A percentile compares a stretch with the other conserved stretches of the same genome.
Evolutionary conservation across 305 asterid species (phyloP).

Genomic region (Solanum hybrid): DNA sequence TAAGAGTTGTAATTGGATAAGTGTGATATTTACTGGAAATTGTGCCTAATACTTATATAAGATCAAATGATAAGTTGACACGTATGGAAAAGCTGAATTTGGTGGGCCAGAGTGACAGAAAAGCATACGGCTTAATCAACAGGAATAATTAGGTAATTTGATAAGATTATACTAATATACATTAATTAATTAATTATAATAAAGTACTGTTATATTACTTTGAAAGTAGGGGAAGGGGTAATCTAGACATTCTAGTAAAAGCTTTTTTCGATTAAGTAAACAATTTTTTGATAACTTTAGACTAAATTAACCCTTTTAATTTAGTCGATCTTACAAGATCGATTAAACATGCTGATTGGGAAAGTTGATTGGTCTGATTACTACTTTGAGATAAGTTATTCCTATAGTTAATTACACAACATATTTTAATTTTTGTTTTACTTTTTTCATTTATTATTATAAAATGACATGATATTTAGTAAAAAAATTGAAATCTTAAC

Average conservation of each 20-base stretch:
- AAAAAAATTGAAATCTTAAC: background rate
- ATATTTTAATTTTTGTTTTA: no score
- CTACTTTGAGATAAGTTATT: no score
- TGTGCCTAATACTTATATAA: background rate
- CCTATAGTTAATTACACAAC: no score
- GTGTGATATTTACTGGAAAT: background rate
- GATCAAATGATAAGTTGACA: background rate
- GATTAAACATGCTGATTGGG: no score
- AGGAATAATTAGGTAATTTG: background rate
- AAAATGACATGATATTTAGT: no score
- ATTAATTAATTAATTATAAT: background rate
- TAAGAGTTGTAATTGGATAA: no score
- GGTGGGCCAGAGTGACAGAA: background rate
- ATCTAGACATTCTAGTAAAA: no score
- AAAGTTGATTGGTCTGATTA: no score
- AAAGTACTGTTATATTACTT: background rate
- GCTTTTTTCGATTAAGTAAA: background rate
- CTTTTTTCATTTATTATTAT: no score
- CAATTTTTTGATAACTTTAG: accelerated
- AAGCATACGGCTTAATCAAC: background rate
- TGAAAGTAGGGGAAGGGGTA: background rate
- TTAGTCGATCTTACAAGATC: no score
- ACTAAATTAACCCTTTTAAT: no score
- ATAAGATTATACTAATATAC: background rate
- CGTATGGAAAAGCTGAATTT: background rate